phyloP scores from a whole-genome alignment of 2,329 filamentous ascomycete genomes.

The Fusarium scirpi region DNA sequence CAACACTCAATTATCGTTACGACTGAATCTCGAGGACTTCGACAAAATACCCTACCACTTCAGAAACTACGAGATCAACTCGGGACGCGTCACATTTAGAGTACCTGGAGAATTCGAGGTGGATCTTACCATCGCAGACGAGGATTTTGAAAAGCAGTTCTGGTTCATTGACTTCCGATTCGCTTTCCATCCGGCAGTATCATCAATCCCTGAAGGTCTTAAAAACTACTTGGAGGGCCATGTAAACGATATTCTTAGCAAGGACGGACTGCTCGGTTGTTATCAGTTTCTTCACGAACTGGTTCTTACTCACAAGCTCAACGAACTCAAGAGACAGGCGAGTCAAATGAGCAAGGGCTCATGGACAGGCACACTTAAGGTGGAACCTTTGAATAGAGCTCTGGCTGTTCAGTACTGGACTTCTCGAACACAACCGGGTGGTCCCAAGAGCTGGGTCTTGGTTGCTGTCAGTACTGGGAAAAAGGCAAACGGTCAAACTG shows the following conservation, averaged over 20 bases:
- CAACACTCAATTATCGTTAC: conserved; percentile 84
- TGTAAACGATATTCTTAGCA: conserved; percentile 77
- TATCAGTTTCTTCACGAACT: conserved; percentile 91
- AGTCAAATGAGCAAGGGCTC: conserved; percentile 73
- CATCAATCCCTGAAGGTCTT: conserved; percentile 70
- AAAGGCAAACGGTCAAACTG: conserved; percentile 55
- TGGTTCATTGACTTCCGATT: conserved; percentile 96
- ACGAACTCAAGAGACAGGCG: conserved; percentile 83
- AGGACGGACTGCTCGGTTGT: conserved; percentile 80
- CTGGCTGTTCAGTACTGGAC: conserved; percentile 94
- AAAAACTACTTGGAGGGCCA: conserved; percentile 75
- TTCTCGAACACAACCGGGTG: conserved; percentile 62
- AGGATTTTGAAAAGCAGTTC: conserved; percentile 85
- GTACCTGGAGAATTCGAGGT: conserved; percentile 90
- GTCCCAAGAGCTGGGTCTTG: conserved; percentile 89
- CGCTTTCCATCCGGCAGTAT: conserved; percentile 77
- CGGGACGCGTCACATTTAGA: conserved; percentile 90
- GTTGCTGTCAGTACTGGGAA: conserved; percentile 81
- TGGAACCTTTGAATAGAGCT: conserved; percentile 84
- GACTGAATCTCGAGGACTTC: conserved; percentile 86
- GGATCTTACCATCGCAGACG: conserved; percentile 89
- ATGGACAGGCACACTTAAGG: conserved; percentile 82
- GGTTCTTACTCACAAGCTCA: conserved; percentile 90
- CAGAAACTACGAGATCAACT: conserved; percentile 79
- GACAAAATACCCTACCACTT: conserved; percentile 81